phyloP scores from a whole-genome alignment of 2,329 filamentous ascomycete species.

The Botrytis elliptica region DNA sequence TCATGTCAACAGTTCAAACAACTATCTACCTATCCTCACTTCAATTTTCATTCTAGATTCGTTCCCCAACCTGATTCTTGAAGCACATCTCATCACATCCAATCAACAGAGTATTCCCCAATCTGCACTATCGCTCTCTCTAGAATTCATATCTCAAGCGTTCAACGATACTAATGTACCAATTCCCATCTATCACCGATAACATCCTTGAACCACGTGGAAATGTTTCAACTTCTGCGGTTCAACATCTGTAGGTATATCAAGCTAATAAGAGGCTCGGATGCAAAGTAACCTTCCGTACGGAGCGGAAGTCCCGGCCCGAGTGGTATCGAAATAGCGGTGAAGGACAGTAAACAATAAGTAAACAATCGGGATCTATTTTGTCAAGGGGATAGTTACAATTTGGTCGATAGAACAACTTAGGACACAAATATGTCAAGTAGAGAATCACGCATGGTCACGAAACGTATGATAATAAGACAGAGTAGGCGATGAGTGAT shows the following conservation, averaged over 20 bases:
- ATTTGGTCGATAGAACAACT: too few relatives aligned
- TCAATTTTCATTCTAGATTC: background rate
- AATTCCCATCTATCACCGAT: background rate
- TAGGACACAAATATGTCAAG: background rate
- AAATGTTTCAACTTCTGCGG: background rate
- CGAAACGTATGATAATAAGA: background rate
- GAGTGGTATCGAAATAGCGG: conserved; percentile 10
- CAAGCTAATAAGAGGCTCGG: background rate
- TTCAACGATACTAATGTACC: background rate
- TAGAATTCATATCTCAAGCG: background rate
- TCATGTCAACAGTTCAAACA: background rate
- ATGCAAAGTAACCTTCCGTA: background rate
- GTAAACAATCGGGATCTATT: background rate
- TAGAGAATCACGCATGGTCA: background rate
- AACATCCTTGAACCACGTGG: background rate
- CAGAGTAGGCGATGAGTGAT: background rate
- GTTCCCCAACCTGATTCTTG: background rate
- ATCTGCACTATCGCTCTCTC: background rate
- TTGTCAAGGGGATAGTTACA: background rate
- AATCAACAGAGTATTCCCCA: background rate
- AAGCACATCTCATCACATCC: background rate
- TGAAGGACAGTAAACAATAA: background rate
- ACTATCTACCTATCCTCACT: background rate
- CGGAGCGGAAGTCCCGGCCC: background rate
- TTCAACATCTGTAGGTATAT: background rate